phyloP scores from a whole-genome alignment of 2,329 filamentous ascomycete genomes.

The Sporothrix euskadiensis region DNA sequence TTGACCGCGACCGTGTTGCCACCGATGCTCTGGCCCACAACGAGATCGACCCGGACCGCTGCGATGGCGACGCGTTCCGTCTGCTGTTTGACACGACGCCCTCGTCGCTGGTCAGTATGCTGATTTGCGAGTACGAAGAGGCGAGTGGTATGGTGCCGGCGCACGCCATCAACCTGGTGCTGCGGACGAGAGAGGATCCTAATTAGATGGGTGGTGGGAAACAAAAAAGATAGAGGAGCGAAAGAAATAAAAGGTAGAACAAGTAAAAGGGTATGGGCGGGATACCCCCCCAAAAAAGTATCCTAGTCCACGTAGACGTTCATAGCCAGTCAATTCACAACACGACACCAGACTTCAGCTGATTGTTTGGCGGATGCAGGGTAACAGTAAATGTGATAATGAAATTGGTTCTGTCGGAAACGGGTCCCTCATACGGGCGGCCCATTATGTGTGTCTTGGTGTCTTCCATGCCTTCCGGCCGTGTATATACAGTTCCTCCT shows the following conservation, averaged over 20 bases:
- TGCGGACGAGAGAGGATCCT: conserved; percentile 59
- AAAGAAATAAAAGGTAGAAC: neutral
- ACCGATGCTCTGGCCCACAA: conserved; percentile 93
- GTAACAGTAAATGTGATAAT: neutral
- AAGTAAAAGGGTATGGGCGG: neutral
- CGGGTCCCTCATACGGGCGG: neutral
- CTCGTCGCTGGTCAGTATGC: conserved; percentile 80
- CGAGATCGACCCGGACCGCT: conserved; percentile 79
- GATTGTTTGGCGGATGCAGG: no score
- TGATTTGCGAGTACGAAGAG: conserved; percentile 91
- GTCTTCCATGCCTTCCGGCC: conserved; percentile 10
- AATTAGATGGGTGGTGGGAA: conserved; percentile 36
- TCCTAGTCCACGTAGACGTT: neutral
- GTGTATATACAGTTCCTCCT: conserved; percentile 3
- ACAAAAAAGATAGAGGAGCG: no score
- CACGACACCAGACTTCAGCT: neutral
- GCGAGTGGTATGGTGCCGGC: conserved; percentile 86
- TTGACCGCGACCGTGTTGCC: conserved; percentile 79
- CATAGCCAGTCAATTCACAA: neutral
- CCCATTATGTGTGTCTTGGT: neutral
- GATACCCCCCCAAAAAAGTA: neutral
- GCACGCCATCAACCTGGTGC: conserved; percentile 72
- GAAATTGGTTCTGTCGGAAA: conserved; percentile 11
- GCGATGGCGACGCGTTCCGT: conserved; percentile 53
- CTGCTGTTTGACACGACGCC: conserved; percentile 92